Conservation (phyloP, 768 basidiomycete species). For the Panus rudis region DNA sequence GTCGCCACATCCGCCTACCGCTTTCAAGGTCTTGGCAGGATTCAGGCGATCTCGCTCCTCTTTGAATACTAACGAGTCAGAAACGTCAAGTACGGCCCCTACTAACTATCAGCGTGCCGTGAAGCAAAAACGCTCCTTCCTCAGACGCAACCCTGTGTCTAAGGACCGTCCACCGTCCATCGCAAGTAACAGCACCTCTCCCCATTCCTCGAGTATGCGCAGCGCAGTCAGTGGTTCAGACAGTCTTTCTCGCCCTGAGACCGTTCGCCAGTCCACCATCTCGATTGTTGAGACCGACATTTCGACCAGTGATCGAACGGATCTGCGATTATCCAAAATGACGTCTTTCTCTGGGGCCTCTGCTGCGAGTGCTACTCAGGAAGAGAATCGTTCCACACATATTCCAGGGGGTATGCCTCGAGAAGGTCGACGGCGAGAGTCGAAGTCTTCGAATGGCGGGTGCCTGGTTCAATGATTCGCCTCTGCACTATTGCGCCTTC, state of each 20-base stretch:
- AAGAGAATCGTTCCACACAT: conserved; percentile 20
- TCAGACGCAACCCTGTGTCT: conserved; percentile 29
- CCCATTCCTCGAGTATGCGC: conserved; percentile 46
- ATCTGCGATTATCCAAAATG: conserved; percentile 27
- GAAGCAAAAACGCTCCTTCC: conserved; percentile 28
- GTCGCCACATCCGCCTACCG: conserved; percentile 42
- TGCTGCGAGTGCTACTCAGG: conserved; percentile 20
- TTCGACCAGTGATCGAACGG: conserved; percentile 21
- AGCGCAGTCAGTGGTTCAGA: conserved; percentile 48
- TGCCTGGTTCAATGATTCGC: conserved; percentile 44
- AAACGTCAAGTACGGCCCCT: conserved; percentile 27
- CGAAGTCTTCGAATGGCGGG: conserved; percentile 34
- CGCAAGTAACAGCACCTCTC: conserved; percentile 50
- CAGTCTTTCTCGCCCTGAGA: conserved; percentile 30
- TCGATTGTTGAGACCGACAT: conserved; percentile 24
- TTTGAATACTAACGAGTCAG: conserved; percentile 22
- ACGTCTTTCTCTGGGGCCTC: conserved; percentile 28
- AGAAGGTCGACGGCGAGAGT: conserved; percentile 26
- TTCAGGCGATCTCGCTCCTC: conserved; percentile 64
- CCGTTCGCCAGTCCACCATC: conserved; percentile 28
- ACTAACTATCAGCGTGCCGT: conserved; percentile 10
- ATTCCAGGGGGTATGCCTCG: conserved; percentile 33
- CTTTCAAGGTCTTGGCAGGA: conserved; percentile 56
- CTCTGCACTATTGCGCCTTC: too few relatives aligned
- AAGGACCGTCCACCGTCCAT: conserved; percentile 50